Conservation (phyloP, 768 basidiomycete genomes). For the Rhizopogon roseolus region DNA sequence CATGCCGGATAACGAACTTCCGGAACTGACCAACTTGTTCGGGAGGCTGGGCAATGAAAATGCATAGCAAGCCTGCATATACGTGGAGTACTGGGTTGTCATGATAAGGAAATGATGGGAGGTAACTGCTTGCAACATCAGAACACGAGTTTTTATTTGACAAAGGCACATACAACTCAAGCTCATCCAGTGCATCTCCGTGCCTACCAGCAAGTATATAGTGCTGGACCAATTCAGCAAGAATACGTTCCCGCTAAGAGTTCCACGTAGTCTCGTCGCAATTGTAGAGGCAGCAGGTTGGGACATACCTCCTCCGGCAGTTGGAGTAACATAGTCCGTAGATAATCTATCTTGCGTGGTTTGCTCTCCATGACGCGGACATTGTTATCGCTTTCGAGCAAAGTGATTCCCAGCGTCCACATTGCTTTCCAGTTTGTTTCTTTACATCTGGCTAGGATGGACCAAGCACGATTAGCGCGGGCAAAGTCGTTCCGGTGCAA, state of each 20-base stretch:
- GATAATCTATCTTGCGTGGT: slow-evolving; percentile 47
- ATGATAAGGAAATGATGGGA: slow-evolving; percentile 84
- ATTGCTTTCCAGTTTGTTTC: slow-evolving; percentile 71
- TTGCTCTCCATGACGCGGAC: slow-evolving; percentile 21
- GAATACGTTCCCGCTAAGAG: slow-evolving; percentile 62
- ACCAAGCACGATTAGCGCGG: slow-evolving; percentile 68
- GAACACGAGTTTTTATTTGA: not conserved
- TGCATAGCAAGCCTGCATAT: slow-evolving; percentile 74
- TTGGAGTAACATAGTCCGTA: slow-evolving; percentile 70
- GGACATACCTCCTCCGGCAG: slow-evolving; percentile 56
- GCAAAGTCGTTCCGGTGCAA: slow-evolving; percentile 61
- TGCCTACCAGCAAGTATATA: slow-evolving; percentile 55
- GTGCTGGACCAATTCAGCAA: slow-evolving; percentile 70
- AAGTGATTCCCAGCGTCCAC: slow-evolving; percentile 63
- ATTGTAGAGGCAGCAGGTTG: not conserved
- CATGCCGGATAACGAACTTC: not conserved
- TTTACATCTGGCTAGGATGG: slow-evolving; percentile 69
- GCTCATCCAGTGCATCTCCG: slow-evolving; percentile 74
- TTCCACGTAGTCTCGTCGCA: not conserved
- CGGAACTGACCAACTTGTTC: not conserved
- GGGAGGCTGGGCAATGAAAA: slow-evolving; percentile 54
- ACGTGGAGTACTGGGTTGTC: slow-evolving; percentile 76
- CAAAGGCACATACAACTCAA: slow-evolving; percentile 65
- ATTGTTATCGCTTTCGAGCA: slow-evolving; percentile 36
- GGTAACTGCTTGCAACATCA: slow-evolving; percentile 46